Percentiles rank a stretch among this genome's conserved stretches.
Evolutionary conservation across 148 eudicot genomes (phyloP).

Genomic region (Rhododendron simsii): DNA sequence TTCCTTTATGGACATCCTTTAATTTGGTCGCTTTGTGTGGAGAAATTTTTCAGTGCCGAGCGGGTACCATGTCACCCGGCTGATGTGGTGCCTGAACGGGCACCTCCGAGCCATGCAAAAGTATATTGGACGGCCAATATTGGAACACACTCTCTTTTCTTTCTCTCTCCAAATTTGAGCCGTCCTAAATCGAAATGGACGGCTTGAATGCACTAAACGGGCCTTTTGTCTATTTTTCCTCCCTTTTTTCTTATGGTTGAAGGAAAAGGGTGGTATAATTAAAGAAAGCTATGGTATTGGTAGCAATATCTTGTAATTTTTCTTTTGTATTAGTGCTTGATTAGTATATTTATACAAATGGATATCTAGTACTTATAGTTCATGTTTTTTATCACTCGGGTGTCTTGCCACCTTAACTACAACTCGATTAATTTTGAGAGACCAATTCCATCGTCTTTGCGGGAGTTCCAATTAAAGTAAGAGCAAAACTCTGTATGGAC

Average conservation of each 20-base stretch:
- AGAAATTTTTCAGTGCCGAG: too few relatives aligned
- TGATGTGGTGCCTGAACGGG: too few relatives aligned
- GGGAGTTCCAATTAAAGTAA: background rate
- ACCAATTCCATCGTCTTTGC: background rate
- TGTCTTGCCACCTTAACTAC: background rate
- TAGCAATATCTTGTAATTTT: background rate
- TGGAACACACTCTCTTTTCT: too few relatives aligned
- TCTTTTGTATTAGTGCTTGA: background rate
- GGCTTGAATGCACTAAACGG: too few relatives aligned
- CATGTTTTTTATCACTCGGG: too few relatives aligned
- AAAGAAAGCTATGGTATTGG: background rate
- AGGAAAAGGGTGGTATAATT: background rate
- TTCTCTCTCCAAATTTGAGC: too few relatives aligned
- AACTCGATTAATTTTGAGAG: background rate
- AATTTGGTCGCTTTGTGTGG: background rate
- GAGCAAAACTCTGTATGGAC: too few relatives aligned
- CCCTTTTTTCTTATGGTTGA: background rate
- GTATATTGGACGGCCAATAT: too few relatives aligned
- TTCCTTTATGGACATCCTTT: background rate
- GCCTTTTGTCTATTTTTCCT: background rate
- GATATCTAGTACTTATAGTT: background rate
- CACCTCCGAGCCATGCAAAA: too few relatives aligned
- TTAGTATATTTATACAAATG: background rate
- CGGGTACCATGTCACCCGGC: too few relatives aligned
- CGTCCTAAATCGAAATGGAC: too few relatives aligned